Base-by-base conservation (phyloP, 2,329 filamentous ascomycete genomes). In the Fonsecaea erecta region DNA sequence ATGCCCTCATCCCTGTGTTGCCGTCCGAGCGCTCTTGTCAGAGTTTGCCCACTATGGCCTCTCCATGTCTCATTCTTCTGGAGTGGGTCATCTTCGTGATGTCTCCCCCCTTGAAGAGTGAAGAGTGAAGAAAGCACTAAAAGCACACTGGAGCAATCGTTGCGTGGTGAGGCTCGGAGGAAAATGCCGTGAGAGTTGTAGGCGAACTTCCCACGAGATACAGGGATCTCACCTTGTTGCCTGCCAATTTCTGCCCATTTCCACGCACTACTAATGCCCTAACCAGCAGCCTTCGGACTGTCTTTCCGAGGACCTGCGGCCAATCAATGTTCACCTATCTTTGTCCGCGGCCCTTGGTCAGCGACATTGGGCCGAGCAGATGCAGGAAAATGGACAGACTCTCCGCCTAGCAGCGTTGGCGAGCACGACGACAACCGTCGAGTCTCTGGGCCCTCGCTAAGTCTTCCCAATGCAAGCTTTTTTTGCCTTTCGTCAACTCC, bases 151-250 rank as follows among this genome's bases (percentile, higher is more conserved):
- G 48, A 48, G 7, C 26, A 11, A 32, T 63, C 16, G 40, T 30
- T 16, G 40, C 43, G 26, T 18, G 26, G 24, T 52, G 54, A 46
- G 46, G 43, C 24, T 46, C 30, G 12, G 34, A n/a, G 34, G 46
- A 46, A 48, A 18, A 32, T 21, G 24, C 48, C 40, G 32, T 21
- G 21, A 28, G 37, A 51, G 51, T 43, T 26, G 51, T 48, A 37
- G 32, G 43, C 58, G 55, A 51, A 30, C 46, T 26, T 37, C 57
- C 57, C 46, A 52, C 57, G 57, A 52, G 57, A 59, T 51, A 48
- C 56, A 48, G 30, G 57, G 18, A 21, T 40, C 16, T 18, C 26
- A n/a, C 21, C 34, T 24, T 40, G 14, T 16, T 26, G 6, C 3
- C 21, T 56, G 37, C 52, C 53, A 24, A 34, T 21, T 35, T 37